phyloP scores from a whole-genome alignment of 2,329 filamentous ascomycete genomes.

The Curvularia sp. region DNA sequence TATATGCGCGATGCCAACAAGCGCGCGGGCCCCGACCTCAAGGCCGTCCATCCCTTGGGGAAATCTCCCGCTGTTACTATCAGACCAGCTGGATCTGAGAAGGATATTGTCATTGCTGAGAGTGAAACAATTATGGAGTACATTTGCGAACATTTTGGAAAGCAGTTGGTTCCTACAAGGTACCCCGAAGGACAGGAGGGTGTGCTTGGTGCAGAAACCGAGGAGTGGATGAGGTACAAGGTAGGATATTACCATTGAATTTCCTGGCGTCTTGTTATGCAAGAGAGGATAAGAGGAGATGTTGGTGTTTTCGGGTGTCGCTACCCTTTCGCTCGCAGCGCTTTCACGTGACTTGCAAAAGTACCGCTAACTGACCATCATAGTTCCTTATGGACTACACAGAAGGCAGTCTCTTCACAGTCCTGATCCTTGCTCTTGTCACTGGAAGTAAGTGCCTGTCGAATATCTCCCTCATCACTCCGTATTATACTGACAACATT shows the following conservation, averaged over 20 bases:
- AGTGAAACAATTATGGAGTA: slow-evolving; percentile 84
- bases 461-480: background rate
- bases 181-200: slow-evolving; percentile 63
- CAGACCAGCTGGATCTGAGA: slow-evolving; percentile 54
- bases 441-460: slow-evolving; percentile 50
- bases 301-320: background rate
- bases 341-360: background rate
- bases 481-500: slow-evolving; percentile 10
- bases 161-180: slow-evolving; percentile 59
- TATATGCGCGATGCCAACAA: slow-evolving; percentile 72
- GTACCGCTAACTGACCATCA: slow-evolving; percentile 42
- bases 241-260: slow-evolving; percentile 22
- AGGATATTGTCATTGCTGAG: slow-evolving; percentile 75
- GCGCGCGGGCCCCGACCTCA: slow-evolving; percentile 78
- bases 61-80: slow-evolving; percentile 84
- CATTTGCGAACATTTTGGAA: slow-evolving; percentile 71
- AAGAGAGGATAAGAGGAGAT: background rate
- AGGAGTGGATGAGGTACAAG: slow-evolving; percentile 66
- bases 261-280: background rate
- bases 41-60: slow-evolving; percentile 81
- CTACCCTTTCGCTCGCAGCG: background rate
- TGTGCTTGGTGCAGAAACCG: slow-evolving; percentile 64
- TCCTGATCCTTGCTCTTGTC: slow-evolving; percentile 70
- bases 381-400: slow-evolving; percentile 73
- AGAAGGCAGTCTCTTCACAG: slow-evolving; percentile 82